Percentiles rank a stretch among this genome's conserved stretches.
Evolutionary conservation across 1,284 basidiomycete species (phyloP).

Genomic region (Trametes polyzona): DNA sequence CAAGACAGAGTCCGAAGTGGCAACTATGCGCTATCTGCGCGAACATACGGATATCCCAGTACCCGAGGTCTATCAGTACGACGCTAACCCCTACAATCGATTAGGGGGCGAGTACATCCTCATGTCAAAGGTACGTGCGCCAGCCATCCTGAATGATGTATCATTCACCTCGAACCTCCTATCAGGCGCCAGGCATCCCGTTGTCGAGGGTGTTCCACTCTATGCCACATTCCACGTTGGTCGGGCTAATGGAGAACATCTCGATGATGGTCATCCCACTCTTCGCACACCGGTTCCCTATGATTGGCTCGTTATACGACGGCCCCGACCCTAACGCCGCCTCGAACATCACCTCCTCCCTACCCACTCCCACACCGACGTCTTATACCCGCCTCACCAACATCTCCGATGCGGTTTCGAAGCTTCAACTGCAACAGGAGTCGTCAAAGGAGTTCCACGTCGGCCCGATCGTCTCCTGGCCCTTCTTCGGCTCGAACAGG

Average conservation of each 20-base stretch:
- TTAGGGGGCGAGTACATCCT: constrained; percentile 82
- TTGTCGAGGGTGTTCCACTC: constrained; percentile 70
- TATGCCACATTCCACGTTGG: constrained; percentile 62
- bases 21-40: constrained; percentile 76
- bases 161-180: constrained; percentile 7
- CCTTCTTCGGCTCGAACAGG: constrained; percentile 81
- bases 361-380: constrained; percentile 37
- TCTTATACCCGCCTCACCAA: constrained; percentile 19
- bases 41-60: constrained; percentile 71
- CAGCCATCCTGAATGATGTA: constrained; percentile 10
- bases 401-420: constrained; percentile 22
- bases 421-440: constrained; percentile 9
- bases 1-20: constrained; percentile 83
- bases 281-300: constrained; percentile 74
- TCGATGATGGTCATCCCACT: constrained; percentile 68
- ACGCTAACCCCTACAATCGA: constrained; percentile 80
- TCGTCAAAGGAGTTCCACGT: constrained; percentile 53
- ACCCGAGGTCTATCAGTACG: constrained; percentile 72
- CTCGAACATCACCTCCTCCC: constrained; percentile 26
- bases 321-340: constrained; percentile 45
- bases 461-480: constrained; percentile 83
- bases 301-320: constrained; percentile 73
- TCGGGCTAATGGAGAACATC: constrained; percentile 66
- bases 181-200: constrained; percentile 70
- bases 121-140: constrained; percentile 71